Evolutionary conservation across 2,329 filamentous ascomycete species (phyloP).

Genomic region (Alternaria sp.): DNA sequence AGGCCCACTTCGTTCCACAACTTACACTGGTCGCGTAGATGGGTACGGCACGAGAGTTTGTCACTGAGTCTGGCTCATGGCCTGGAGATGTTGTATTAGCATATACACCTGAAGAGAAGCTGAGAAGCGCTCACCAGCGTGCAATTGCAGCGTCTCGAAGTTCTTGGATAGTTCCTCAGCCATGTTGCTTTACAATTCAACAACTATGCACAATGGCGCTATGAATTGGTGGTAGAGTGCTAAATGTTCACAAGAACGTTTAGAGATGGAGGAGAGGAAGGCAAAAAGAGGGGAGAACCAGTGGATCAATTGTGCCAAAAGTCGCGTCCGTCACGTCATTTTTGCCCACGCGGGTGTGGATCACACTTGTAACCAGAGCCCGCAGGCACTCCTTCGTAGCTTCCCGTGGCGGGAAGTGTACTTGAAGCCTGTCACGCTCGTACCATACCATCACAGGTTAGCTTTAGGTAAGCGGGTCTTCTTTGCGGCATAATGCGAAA

Average conservation of each 20-base stretch:
- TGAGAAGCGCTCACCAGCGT: conserved; percentile 50
- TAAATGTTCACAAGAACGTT: background rate
- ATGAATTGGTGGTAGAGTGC: background rate
- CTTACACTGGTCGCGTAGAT: conserved; percentile 89
- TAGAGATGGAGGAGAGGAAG: background rate
- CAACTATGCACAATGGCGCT: background rate
- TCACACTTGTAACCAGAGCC: background rate
- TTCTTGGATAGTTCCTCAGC: conserved; percentile 50
- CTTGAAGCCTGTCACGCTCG: background rate
- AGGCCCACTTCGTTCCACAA: background rate
- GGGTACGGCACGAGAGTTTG: conserved; percentile 88
- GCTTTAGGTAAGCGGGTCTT: background rate
- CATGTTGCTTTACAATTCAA: conserved; percentile 23
- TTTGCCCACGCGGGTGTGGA: background rate
- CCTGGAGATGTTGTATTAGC: conserved; percentile 54
- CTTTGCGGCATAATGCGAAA: background rate
- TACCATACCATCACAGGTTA: background rate
- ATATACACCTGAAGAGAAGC: background rate
- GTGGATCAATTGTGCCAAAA: background rate
- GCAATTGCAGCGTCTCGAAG: conserved; percentile 60
- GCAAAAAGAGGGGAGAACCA: conserved; percentile 1
- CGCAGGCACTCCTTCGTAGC: background rate
- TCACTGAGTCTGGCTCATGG: conserved; percentile 78
- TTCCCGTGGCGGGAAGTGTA: background rate
- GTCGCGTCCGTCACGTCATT: conserved; percentile 11